These are phyloP conservation scores for Leccinum arenicola DNA, from an alignment of 768 basidiomycete species.

Conservation along the genomic window DNA sequence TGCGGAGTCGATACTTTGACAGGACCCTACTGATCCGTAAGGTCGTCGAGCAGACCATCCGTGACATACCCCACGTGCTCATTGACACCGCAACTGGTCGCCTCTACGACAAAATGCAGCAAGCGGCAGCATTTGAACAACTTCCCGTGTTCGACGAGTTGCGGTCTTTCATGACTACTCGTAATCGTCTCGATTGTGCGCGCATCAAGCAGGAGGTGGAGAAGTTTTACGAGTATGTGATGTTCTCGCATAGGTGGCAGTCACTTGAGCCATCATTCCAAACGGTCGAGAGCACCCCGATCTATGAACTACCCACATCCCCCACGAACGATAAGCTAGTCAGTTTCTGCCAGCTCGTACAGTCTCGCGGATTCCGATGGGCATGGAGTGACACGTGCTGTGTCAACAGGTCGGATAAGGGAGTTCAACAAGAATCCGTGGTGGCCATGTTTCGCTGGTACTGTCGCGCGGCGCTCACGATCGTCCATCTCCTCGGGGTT, in stretches of 20 bases:
- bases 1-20: not conserved
- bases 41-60: not conserved
- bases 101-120: not conserved
- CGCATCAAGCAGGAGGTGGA: not conserved
- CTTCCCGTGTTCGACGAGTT: not conserved
- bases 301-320: not conserved
- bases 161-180: not conserved
- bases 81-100: not conserved
- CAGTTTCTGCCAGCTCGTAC: not conserved
- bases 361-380: not conserved
- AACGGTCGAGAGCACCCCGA: not conserved
- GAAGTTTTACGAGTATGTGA: not conserved
- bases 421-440: not conserved
- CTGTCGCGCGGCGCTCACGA: not conserved
- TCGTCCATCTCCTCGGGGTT: not conserved
- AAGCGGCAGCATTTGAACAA: not conserved
- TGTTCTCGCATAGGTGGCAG: not conserved
- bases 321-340: not conserved
- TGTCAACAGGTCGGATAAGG: not conserved
- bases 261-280: not conserved
- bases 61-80: not conserved
- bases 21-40: not conserved
- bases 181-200: not conserved
- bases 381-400: not conserved
- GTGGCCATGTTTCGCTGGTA: not conserved